These are phyloP conservation scores for Microascus cirrosus DNA, from an alignment of 2,329 filamentous ascomycete species.

Conservation along the genomic window DNA sequence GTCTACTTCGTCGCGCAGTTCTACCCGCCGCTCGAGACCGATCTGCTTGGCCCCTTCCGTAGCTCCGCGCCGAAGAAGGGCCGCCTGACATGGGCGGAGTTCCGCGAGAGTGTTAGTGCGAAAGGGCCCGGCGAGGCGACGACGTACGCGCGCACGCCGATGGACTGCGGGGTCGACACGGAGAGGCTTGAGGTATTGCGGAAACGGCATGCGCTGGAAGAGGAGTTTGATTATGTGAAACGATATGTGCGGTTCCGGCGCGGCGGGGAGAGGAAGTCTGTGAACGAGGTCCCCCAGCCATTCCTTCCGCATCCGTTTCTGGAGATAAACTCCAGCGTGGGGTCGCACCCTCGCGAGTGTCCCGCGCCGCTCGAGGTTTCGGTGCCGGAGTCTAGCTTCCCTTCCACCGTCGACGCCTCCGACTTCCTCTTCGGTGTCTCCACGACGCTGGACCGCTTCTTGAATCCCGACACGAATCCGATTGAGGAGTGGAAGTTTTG, in stretches of 20 bases:
- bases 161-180: constrained; percentile 33
- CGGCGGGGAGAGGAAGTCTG: constrained; percentile 33
- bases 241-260: constrained; percentile 42
- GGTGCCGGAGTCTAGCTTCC: constrained; percentile 37
- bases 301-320: constrained; percentile 36
- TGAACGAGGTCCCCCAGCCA: constrained; percentile 36
- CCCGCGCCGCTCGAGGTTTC: constrained; percentile 36
- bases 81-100: neutral
- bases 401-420: constrained; percentile 38
- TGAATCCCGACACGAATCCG: constrained; percentile 38
- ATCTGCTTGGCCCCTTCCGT: neutral
- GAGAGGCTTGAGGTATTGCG: constrained; percentile 26
- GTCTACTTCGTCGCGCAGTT: neutral
- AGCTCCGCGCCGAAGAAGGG: neutral
- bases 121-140: neutral
- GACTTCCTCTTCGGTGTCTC: constrained; percentile 51
- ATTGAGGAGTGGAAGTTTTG: constrained; percentile 50
- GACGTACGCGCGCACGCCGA: constrained; percentile 12
- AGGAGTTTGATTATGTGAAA: constrained; percentile 43
- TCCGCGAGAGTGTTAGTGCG: neutral
- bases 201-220: constrained; percentile 33
- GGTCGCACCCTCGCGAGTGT: constrained; percentile 29
- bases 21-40: neutral
- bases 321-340: constrained; percentile 33
- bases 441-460: constrained; percentile 37